Evolutionary conservation across 139 green algal genomes (phyloP).

Genomic region (Tetratostichococcus sp.): DNA sequence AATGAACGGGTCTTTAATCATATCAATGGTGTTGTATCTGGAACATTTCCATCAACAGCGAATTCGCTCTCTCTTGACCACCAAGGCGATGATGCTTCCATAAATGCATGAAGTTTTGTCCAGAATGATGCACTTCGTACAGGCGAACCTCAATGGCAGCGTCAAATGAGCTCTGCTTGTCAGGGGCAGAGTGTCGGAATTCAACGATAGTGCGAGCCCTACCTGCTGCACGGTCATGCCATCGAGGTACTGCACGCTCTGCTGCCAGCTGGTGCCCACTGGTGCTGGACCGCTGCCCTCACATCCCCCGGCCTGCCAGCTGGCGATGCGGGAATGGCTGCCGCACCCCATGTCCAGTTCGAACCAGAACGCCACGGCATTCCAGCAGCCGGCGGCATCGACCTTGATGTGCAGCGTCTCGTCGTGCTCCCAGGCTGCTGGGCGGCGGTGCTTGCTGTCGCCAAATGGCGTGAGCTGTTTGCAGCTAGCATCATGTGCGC

Average conservation of each 20-base stretch:
- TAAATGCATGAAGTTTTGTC: too few relatives aligned
- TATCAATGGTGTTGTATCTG: too few relatives aligned
- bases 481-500: neutral
- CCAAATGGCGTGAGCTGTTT: neutral
- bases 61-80: too few relatives aligned
- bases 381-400: slow-evolving; percentile 36
- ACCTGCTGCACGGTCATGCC: slow-evolving; percentile 13
- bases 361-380: slow-evolving; percentile 76
- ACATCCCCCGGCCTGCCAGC: neutral
- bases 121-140: too few relatives aligned
- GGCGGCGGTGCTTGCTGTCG: neutral
- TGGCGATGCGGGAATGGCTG: neutral
- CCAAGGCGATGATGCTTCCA: too few relatives aligned
- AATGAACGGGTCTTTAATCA: too few relatives aligned
- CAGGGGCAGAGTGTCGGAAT: too few relatives aligned
- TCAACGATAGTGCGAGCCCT: too few relatives aligned
- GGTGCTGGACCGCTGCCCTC: neutral
- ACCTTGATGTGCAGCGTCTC: slow-evolving; percentile 20
- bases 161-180: too few relatives aligned
- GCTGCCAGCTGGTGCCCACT: slow-evolving; percentile 27
- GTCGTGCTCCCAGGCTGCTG: slow-evolving; percentile 34
- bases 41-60: too few relatives aligned
- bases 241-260: slow-evolving; percentile 57
- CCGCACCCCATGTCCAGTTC: slow-evolving; percentile 37
- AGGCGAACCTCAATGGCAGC: too few relatives aligned